Base-by-base conservation (phyloP, 2,329 filamentous ascomycete genomes). In the Aspergillus brunneoviolaceus region DNA sequence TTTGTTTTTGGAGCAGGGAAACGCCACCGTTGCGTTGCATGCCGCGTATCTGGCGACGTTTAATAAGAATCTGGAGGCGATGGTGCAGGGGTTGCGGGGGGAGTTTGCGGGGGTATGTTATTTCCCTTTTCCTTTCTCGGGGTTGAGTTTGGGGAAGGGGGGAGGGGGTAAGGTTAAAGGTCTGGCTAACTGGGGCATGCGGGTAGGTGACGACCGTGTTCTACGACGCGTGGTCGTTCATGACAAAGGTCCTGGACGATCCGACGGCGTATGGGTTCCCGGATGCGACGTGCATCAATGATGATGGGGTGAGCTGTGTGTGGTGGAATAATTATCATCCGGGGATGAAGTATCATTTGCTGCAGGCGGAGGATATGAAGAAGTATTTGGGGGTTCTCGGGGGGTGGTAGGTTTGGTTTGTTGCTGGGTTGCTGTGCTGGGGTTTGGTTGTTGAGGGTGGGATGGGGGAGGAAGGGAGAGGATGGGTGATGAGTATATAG, bases 301-400 rank as follows among this genome's bases (percentile, higher is more conserved):
- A 62, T 21, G 67, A 73, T 57, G 72, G 72, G 4, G 53, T 49
- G 2, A 65, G 60, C 9, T 74, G 72, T 63, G 31, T 74, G 3
- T 74, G 73, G 72, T 73, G 72, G 69, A 71, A 75, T 60, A 51
- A 65, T 52, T 74, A 73, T 49, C 72, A 75, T 49, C 72, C 73
- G 4, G 66, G 67, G 1, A 49, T 63, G 3, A 72, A 69, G 56
- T 74, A 71, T 59, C 71, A 73, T 47, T 19, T 61, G 49, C 51
- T 69, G 12, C 70, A 72, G 56, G 69, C 71, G 23, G 65, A 62
- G n/a, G 69, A 73, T 67, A 73, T 73, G 71, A 71, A 70, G 60
- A 3, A 51, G 23, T 42, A 57, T 27, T 54, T 73, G 27, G 31
- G 59, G 11, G 55, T 59, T 7, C 57, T 72, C 19, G 66, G 66